These are phyloP conservation scores for Corinectria fuckeliana DNA, from an alignment of 2,329 filamentous ascomycete genomes.

Conservation along the genomic window DNA sequence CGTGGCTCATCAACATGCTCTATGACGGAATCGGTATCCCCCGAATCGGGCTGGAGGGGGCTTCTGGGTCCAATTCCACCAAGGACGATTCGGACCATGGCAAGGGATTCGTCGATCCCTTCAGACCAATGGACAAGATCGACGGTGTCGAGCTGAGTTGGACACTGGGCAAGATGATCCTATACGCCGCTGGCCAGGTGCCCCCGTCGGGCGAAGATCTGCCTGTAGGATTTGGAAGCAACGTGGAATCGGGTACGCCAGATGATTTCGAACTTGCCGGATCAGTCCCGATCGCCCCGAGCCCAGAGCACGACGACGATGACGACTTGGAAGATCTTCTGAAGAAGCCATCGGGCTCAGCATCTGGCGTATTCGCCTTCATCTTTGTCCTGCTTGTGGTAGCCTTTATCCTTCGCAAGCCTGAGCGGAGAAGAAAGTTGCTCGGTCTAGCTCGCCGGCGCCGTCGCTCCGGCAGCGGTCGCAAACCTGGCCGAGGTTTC, in stretches of 20 bases:
- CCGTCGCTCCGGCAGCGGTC: slow-evolving; percentile 32
- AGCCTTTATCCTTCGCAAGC: slow-evolving; percentile 77
- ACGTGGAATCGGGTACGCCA: slow-evolving; percentile 68
- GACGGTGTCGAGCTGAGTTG: slow-evolving; percentile 92
- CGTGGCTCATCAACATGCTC: slow-evolving; percentile 95
- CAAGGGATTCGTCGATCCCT: slow-evolving; percentile 78
- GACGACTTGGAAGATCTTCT: slow-evolving; percentile 70
- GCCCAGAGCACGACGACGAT: slow-evolving; percentile 51
- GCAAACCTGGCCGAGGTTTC: slow-evolving; percentile 57
- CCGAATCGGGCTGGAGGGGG: slow-evolving; percentile 77
- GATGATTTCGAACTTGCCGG: slow-evolving; percentile 86
- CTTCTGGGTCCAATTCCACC: slow-evolving; percentile 71
- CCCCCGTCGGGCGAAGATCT: slow-evolving; percentile 65
- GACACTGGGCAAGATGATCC: slow-evolving; percentile 95
- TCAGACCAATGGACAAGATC: slow-evolving; percentile 93
- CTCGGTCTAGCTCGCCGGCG: slow-evolving; percentile 39
- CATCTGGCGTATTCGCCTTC: slow-evolving; percentile 79
- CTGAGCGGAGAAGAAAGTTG: slow-evolving; percentile 67
- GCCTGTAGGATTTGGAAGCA: slow-evolving; percentile 93
- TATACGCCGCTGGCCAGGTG: slow-evolving; percentile 91
- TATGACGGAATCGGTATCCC: slow-evolving; percentile 97
- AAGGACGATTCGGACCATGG: slow-evolving; percentile 71
- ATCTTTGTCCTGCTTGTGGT: slow-evolving; percentile 73
- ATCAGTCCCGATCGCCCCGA: slow-evolving; percentile 51
- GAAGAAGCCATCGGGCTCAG: slow-evolving; percentile 70